Evolutionary conservation across 1,284 basidiomycete species (phyloP), one percentile per base, ranked within the genome.

Genomic region (Tilletia indica): DNA sequence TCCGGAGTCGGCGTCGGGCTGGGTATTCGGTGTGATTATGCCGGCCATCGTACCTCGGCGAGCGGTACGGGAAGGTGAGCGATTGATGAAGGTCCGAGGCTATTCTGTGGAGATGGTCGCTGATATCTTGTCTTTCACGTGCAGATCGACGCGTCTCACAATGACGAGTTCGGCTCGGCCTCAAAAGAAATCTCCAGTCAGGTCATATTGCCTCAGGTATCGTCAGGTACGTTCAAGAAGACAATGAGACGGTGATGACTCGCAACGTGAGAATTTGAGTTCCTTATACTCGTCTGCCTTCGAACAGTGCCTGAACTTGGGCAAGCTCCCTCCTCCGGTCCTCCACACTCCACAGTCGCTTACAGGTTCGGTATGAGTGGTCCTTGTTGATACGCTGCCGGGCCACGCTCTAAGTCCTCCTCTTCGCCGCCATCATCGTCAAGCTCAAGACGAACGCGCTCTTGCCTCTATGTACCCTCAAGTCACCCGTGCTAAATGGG

Each of bases 181-280:
- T 79, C 79, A n/a, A n/a, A 1, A 78, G 80, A 34, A 79, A 77
- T 6, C 78, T 85, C 67, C 94, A 94, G 77, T 93, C 94, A 1
- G 94, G 93, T 6, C 87, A 97, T 54, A 94, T 96, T 72, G 94
- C 93, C 0, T 89, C 92, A 9, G 93, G 93, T 6, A 94, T 96
- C 74, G 92, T 95, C 14, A 89, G 42, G 42, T 45, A 12, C 5
- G 42, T 12, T 45, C n/a, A n/a, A n/a, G 6, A 45, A 45, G 42
- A 12, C 12, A 5, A 87, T 58, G 88, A 88, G 0, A 12, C 12
- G 12, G 42, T 12, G 42, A 5, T 45, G 5, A 45, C 42, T 5
- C 42, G 5, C 12, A 12, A 12, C 42, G 6, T 45, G 6, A 5
- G 42, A 45, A 5, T 45, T 12, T 45, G 42, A 45, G 5, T n/a